These are phyloP conservation scores for Phaeodactylum tricornutum DNA, from an alignment of 108 stramenopile genomes.

Conservation along the genomic window DNA sequence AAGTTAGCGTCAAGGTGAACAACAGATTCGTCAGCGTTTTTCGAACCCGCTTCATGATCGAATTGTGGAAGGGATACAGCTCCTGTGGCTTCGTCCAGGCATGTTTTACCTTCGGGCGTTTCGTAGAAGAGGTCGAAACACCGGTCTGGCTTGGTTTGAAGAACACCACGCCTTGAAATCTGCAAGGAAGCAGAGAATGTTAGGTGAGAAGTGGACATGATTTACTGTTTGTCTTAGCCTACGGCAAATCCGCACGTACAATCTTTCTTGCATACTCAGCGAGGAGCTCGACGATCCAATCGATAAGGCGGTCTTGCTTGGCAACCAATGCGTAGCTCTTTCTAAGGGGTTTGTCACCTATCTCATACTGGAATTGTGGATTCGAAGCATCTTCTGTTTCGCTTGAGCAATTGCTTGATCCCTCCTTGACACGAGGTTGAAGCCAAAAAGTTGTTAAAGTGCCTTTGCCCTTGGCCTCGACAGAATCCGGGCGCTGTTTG, in stretches of 20 bases:
- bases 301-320: slow-evolving; percentile 1
- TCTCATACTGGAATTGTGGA: no score
- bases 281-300: slow-evolving; percentile 6
- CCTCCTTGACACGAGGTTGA: not conserved
- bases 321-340: not conserved
- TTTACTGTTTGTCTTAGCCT: no score
- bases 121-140: no score
- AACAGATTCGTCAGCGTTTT: not conserved
- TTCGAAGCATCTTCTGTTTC: not conserved
- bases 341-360: not conserved
- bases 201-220: no score
- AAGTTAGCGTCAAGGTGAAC: slow-evolving; percentile 10
- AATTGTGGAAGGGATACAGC: slow-evolving; percentile 17
- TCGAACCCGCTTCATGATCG: slow-evolving; percentile 13
- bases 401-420: not conserved
- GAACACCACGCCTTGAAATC: no score
- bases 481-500: slow-evolving; percentile 4
- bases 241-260: no score
- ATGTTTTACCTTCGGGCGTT: not conserved
- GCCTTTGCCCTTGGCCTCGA: slow-evolving; percentile 11
- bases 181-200: no score
- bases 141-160: no score
- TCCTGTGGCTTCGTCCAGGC: slow-evolving; percentile 16
- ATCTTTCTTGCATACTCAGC: no score
- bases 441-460: slow-evolving; percentile 10